A percentile compares a stretch with the other conserved stretches of the same genome.
Evolutionary conservation across 108 stramenopile species (phyloP).

Genomic region (Pseudonitzschia pungens): DNA sequence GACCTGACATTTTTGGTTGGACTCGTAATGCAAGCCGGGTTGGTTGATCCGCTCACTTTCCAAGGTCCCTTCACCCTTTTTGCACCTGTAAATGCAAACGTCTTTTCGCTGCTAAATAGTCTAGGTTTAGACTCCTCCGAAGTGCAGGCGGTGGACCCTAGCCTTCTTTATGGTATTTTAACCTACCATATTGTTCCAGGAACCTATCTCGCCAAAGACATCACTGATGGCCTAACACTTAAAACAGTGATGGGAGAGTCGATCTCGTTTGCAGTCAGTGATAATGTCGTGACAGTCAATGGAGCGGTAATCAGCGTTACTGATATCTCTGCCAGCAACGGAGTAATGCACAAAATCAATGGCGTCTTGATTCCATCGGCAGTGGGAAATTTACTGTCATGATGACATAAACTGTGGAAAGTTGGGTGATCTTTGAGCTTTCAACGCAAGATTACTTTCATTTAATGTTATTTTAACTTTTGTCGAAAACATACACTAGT

Average conservation of each 20-base stretch:
- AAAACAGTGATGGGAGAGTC: constrained; percentile 17
- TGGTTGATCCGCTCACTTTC: constrained; percentile 38
- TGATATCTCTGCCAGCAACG: constrained; percentile 43
- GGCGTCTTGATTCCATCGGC: constrained; percentile 30
- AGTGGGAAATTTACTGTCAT: not conserved
- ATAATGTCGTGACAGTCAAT: constrained; percentile 13
- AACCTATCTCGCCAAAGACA: not conserved
- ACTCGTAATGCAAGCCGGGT: constrained; percentile 12
- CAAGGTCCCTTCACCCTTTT: constrained; percentile 35
- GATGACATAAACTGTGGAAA: not conserved
- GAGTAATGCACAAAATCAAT: constrained; percentile 44
- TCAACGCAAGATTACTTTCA: too few relatives aligned
- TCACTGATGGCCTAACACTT: constrained; percentile 10
- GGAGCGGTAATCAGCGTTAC: not conserved
- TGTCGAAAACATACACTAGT: too few relatives aligned
- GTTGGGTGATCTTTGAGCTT: too few relatives aligned
- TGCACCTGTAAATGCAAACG: constrained; percentile 52
- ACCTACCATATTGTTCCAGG: constrained; percentile 42
- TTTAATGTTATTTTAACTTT: too few relatives aligned
- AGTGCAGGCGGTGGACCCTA: not conserved
- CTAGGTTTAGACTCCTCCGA: not conserved
- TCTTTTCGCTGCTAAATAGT: constrained; percentile 18
- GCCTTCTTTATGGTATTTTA: constrained; percentile 27
- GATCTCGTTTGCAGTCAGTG: constrained; percentile 18
- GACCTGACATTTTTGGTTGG: constrained; percentile 10